Evolutionary conservation across 1,284 basidiomycete genomes (phyloP).

Genomic region (Athelia psychrophila): DNA sequence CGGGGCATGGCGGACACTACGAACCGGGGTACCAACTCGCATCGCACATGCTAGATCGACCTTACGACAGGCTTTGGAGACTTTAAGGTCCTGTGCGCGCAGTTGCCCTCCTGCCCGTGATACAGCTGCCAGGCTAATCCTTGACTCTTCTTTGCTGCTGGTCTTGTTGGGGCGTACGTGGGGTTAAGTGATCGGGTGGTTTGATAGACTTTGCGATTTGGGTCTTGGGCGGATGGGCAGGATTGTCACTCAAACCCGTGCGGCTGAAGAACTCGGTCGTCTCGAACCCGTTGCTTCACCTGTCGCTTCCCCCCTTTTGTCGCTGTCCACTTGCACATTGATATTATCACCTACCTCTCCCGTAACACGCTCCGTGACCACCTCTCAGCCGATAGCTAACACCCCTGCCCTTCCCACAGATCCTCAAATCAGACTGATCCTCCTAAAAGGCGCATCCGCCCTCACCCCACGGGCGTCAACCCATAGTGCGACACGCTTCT

Average conservation of each 20-base stretch:
- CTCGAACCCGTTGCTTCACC: no score
- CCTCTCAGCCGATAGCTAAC: constrained; percentile 8
- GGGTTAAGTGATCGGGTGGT: no score
- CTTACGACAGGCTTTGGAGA: constrained; percentile 59
- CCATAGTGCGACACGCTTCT: constrained; percentile 52
- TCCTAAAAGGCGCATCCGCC: constrained; percentile 37
- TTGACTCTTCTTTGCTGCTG: no score
- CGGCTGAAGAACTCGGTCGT: no score
- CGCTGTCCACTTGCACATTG: not conserved
- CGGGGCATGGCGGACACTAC: not conserved
- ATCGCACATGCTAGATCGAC: not conserved
- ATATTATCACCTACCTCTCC: constrained; percentile 1
- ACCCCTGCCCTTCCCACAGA: constrained; percentile 29
- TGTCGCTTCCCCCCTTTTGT: no score
- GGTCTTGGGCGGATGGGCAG: not conserved
- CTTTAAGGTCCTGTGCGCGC: constrained; percentile 52
- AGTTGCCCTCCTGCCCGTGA: constrained; percentile 65
- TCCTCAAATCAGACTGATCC: constrained; percentile 23
- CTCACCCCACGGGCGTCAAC: constrained; percentile 54
- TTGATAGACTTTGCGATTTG: no score
- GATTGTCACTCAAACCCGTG: no score
- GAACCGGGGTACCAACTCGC: not conserved
- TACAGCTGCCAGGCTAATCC: constrained; percentile 57
- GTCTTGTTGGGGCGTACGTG: no score
- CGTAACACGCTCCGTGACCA: constrained; percentile 2